phyloP scores from a whole-genome alignment of 495 filamentous ascomycete genomes.

The Clohesyomyces aquaticus region DNA sequence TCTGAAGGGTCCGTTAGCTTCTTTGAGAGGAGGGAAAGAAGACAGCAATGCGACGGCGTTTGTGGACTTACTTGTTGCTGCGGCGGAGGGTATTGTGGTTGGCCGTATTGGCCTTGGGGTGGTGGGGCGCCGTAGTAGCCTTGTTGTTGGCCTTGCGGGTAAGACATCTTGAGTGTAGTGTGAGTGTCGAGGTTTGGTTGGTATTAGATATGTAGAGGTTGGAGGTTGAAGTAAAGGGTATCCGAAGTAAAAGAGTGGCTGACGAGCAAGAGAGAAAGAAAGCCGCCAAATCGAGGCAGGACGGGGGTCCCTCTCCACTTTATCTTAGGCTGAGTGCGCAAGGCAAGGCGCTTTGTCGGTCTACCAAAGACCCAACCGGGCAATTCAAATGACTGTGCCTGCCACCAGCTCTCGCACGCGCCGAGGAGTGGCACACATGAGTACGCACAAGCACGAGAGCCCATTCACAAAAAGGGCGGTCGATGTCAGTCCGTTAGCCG shows the following conservation, averaged over 20 bases:
- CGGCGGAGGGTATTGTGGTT: constrained; percentile 13
- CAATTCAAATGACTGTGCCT: too few species aligned
- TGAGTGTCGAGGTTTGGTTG: not conserved
- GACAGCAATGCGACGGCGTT: not conserved
- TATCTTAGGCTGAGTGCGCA: not conserved
- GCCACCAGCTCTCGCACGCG: too few species aligned
- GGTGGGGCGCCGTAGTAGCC: constrained; percentile 6
- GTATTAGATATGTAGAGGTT: not conserved
- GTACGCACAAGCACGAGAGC: too few species aligned
- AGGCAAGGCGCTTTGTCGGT: too few species aligned
- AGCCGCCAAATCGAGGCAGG: too few species aligned
- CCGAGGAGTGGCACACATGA: too few species aligned
- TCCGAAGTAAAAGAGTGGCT: not conserved
- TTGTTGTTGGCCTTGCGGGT: not conserved
- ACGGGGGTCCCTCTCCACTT: too few species aligned
- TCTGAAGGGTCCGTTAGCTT: constrained; percentile 9
- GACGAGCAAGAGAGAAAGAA: not conserved
- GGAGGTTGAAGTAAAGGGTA: not conserved
- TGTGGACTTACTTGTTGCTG: constrained; percentile 22
- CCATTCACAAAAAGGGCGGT: too few species aligned
- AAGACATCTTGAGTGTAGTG: not conserved
- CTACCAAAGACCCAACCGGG: too few species aligned
- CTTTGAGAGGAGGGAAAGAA: not conserved
- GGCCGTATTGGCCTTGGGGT: constrained; percentile 12
- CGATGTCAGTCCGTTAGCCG: too few species aligned